These are phyloP conservation scores for Crotalaria pallida DNA, from an alignment of 306 rosid species.

Conservation along the genomic window DNA sequence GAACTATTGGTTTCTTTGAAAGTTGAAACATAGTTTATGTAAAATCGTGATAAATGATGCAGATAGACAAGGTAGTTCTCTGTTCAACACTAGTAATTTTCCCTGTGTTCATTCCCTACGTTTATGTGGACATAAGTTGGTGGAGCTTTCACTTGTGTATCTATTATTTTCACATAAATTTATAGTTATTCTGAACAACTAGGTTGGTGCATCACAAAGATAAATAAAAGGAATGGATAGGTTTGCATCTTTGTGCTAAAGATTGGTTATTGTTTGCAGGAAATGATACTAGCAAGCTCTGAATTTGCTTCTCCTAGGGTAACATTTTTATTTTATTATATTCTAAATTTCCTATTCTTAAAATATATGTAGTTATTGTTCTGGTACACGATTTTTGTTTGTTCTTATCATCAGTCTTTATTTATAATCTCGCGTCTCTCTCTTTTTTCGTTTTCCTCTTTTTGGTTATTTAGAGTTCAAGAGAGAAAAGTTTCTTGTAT, in stretches of 20 bases:
- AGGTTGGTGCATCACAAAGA: not conserved
- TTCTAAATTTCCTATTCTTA: not conserved
- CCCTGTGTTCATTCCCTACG: not conserved
- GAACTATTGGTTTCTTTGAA: not conserved
- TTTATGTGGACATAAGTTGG: not conserved
- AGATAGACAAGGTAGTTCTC: slow-evolving; percentile 2
- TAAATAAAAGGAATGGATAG: not conserved
- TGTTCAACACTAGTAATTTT: not conserved
- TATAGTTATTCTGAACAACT: not conserved
- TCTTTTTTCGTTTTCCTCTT: not conserved
- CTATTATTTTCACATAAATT: not conserved
- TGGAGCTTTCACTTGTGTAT: not conserved
- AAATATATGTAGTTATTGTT: not conserved
- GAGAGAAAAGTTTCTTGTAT: slow-evolving; percentile 75
- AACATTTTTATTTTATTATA: slow-evolving; percentile 6
- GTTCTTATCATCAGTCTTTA: slow-evolving; percentile 1
- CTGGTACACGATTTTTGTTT: slow-evolving; percentile 6
- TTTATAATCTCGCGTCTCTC: not conserved
- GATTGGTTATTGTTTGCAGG: slow-evolving; percentile 46
- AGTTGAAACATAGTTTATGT: not conserved
- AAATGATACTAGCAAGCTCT: slow-evolving; percentile 88
- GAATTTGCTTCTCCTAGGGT: slow-evolving; percentile 58
- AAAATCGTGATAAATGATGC: not conserved
- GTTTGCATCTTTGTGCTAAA: slow-evolving; percentile 18
- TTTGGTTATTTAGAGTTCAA: slow-evolving; percentile 46